phyloP scores from a whole-genome alignment of 441 rosid species.

The Cnidoscolus chayamansa region DNA sequence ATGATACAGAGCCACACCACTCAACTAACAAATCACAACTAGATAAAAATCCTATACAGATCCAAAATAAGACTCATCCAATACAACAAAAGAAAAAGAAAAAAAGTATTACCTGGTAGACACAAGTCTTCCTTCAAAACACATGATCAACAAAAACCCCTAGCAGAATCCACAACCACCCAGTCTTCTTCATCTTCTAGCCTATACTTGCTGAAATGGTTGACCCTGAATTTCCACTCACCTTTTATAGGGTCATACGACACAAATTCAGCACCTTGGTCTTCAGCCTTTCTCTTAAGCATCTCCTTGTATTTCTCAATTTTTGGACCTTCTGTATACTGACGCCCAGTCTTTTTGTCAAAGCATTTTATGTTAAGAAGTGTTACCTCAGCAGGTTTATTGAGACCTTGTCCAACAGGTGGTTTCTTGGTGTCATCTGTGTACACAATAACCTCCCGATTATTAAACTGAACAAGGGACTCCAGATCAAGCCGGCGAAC shows the following conservation, averaged over 20 bases:
- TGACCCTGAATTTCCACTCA: slow-evolving; percentile 89
- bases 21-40: slow-evolving; percentile 8
- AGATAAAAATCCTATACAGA: slow-evolving; percentile 13
- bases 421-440: slow-evolving; percentile 89
- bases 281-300: slow-evolving; percentile 82
- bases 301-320: slow-evolving; percentile 72
- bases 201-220: slow-evolving; percentile 76
- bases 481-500: slow-evolving; percentile 80
- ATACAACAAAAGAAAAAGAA: not conserved
- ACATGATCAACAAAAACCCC: slow-evolving; percentile 8
- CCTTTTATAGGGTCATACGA: slow-evolving; percentile 78
- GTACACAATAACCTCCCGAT: slow-evolving; percentile 89
- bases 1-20: slow-evolving; percentile 8
- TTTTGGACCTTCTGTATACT: slow-evolving; percentile 63
- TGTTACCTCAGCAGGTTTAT: slow-evolving; percentile 88
- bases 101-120: not conserved
- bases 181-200: slow-evolving; percentile 44
- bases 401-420: slow-evolving; percentile 87
- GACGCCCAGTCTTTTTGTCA: slow-evolving; percentile 69
- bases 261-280: slow-evolving; percentile 86
- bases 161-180: not conserved
- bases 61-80: slow-evolving; percentile 7
- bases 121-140: not conserved
- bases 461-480: slow-evolving; percentile 72
- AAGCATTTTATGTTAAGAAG: slow-evolving; percentile 88